Percentiles rank a stretch among this genome's conserved stretches.
Evolutionary conservation across 306 rosid genomes (phyloP).

Genomic region (Acacia confusa): DNA sequence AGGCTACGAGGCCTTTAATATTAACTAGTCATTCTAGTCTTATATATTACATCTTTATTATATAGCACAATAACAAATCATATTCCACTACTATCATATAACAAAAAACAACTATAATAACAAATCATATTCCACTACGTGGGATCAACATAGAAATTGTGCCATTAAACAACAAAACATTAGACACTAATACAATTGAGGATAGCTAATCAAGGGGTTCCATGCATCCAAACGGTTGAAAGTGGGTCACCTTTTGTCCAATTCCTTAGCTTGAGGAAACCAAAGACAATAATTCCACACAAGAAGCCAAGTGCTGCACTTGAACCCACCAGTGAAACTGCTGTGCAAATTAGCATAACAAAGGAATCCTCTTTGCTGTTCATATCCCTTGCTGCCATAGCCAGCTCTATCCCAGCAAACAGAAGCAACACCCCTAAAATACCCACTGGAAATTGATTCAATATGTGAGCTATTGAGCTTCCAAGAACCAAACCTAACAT

Average conservation of each 20-base stretch:
- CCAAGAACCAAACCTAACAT: constrained; percentile 61
- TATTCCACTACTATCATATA: neutral
- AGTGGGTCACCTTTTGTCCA: constrained; percentile 33
- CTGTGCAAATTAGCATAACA: constrained; percentile 56
- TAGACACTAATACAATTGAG: neutral
- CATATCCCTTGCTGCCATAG: constrained; percentile 69
- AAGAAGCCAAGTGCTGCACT: constrained; percentile 65
- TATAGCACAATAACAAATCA: neutral
- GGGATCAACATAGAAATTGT: neutral
- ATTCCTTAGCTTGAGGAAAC: constrained; percentile 51
- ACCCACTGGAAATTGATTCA: constrained; percentile 54
- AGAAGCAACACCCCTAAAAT: constrained; percentile 63
- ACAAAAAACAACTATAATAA: neutral
- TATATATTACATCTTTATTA: neutral
- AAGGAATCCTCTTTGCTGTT: constrained; percentile 54
- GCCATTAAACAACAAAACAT: neutral
- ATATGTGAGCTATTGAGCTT: constrained; percentile 51
- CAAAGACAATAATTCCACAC: constrained; percentile 41
- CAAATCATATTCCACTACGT: no score
- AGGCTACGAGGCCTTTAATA: no score
- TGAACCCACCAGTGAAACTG: constrained; percentile 62
- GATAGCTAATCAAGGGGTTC: neutral
- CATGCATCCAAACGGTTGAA: constrained; percentile 30
- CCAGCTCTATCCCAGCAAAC: constrained; percentile 72
- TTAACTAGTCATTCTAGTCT: neutral